Evolutionary conservation across 768 basidiomycete genomes (phyloP), one percentile per base, ranked within the genome.

Genomic region (Suillus tomentosus): DNA sequence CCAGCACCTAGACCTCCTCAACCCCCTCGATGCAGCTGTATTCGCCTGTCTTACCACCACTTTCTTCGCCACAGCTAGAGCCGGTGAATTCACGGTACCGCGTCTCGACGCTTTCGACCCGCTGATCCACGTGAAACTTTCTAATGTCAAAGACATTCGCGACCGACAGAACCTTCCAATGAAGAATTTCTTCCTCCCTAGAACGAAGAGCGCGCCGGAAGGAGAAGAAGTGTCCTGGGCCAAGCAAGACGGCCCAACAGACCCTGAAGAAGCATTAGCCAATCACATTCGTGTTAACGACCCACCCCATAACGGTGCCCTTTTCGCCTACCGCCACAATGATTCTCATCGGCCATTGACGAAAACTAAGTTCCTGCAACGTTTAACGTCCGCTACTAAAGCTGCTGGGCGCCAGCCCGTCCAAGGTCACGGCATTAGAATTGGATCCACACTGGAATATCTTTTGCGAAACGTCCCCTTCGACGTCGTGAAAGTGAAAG

Each of bases 181-280:
- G 1, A 78, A 71, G 0, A 67, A 73, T 2, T 71, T 80, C 47
- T 66, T 66, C 51, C 24, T 80, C 0, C 79, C 78, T 0, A 11
- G 63, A 3, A 79, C 74, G 1, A 79, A 81, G 50, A 45, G 66
- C 0, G 42, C 62, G 0, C 31, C 5, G 0, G 31, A n/a, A 1
- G 77, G 77, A 0, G 77, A 81, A 60, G 74, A 78, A n/a, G 67
- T 78, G 3, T 74, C 66, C 53, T 80, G 76, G 73, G 71, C 77
- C 0, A 19, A 37, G 8, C 78, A 80, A 60, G 1, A 60, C 1
- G 72, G 70, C 1, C 55, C 54, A 1, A 50, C 73, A 0, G 75
- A 80, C 59, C 78, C 76, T 0, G 27, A 61, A 0, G 31, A 37
- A 0, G 69, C 71, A 0, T 65, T 77, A 1, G 43, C 34, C 1